Percentiles rank a stretch among this genome's conserved stretches.
These are phyloP conservation scores for Kuraishia floccosa DNA, from an alignment of 805 yeast genomes.

Conservation along the genomic window DNA sequence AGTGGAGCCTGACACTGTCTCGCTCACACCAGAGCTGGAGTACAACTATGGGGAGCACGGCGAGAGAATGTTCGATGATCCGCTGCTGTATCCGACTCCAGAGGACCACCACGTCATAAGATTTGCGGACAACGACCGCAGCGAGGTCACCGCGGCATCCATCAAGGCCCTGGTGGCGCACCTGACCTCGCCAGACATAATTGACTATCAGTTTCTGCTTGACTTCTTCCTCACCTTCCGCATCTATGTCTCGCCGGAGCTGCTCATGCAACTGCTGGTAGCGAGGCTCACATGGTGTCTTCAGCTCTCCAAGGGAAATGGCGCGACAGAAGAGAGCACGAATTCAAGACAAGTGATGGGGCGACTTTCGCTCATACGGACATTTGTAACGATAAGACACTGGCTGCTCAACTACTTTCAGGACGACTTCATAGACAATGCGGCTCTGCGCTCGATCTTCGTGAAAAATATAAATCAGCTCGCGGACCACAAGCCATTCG, in stretches of 20 bases:
- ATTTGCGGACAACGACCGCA: neutral
- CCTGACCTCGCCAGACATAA: conserved; percentile 58
- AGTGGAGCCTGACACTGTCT: neutral
- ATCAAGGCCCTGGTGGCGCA: conserved; percentile 35
- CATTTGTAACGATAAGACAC: conserved; percentile 80
- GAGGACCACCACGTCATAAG: neutral
- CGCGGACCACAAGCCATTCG: neutral
- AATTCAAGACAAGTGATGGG: conserved; percentile 34
- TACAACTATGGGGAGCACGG: conserved; percentile 1
- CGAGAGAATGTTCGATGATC: conserved; percentile 1
- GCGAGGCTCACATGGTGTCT: conserved; percentile 69
- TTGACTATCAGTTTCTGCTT: conserved; percentile 69
- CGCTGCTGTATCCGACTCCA: neutral
- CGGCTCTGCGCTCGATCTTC: conserved; percentile 33
- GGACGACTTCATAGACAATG: conserved; percentile 63
- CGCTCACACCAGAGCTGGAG: too few species aligned
- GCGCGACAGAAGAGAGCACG: conserved; percentile 1
- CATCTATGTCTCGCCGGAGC: conserved; percentile 46
- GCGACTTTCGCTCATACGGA: conserved; percentile 58
- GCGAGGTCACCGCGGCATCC: neutral
- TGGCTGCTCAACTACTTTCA: conserved; percentile 84
- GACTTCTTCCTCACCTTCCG: conserved; percentile 85
- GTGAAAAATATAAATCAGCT: conserved; percentile 26
- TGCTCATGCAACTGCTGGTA: conserved; percentile 48
- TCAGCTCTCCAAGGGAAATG: conserved; percentile 12